These are phyloP conservation scores for Mycena vulgaris DNA, from an alignment of 768 basidiomycete genomes.

Conservation along the genomic window DNA sequence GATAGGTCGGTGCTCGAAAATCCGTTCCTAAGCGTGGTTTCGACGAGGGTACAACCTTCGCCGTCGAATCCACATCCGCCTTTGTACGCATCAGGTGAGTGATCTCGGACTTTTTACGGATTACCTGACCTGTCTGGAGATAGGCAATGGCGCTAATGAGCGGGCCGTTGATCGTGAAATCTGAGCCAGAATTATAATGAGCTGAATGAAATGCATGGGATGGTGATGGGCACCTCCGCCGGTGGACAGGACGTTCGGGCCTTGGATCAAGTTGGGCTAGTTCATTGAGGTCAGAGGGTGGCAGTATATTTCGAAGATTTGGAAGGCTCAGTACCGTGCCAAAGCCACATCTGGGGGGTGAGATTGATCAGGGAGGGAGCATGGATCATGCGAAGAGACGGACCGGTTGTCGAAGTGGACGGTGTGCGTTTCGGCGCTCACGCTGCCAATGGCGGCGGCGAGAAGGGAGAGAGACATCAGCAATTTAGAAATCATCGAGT, in stretches of 20 bases:
- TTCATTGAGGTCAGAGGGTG: neutral
- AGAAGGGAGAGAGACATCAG: too few relatives aligned
- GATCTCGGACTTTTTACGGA: neutral
- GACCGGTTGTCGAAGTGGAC: too few relatives aligned
- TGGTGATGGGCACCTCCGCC: neutral
- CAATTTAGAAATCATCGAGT: too few relatives aligned
- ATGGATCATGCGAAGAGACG: too few relatives aligned
- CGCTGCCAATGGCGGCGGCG: too few relatives aligned
- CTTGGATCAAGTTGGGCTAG: neutral
- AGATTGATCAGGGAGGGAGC: too few relatives aligned
- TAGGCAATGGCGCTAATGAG: constrained; percentile 49
- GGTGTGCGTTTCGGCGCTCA: too few relatives aligned
- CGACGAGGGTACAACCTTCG: constrained; percentile 53
- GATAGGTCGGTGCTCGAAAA: constrained; percentile 52
- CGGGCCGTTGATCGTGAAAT: constrained; percentile 46
- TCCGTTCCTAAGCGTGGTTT: constrained; percentile 52
- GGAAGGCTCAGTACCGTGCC: neutral
- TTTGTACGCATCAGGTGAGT: constrained; percentile 16
- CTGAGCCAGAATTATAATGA: neutral
- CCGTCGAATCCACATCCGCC: constrained; percentile 54
- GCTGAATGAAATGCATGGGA: too few relatives aligned
- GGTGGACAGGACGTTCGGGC: neutral
- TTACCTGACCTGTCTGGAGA: constrained; percentile 24
- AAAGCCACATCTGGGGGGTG: neutral
- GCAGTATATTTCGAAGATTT: neutral